These are phyloP conservation scores for Hylodesmum podocarpum DNA, from an alignment of 306 rosid genomes.

Conservation along the genomic window DNA sequence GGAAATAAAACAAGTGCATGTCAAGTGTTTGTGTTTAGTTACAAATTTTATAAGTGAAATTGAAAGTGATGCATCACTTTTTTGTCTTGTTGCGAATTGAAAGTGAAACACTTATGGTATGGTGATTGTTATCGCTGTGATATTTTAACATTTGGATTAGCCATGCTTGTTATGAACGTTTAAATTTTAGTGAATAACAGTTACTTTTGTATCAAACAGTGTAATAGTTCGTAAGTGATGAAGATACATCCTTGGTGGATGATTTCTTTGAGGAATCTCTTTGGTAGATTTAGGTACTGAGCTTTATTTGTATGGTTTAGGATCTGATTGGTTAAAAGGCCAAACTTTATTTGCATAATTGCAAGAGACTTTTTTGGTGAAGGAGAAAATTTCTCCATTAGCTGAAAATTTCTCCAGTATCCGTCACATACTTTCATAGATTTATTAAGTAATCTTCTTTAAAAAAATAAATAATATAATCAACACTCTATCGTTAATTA, in stretches of 20 bases:
- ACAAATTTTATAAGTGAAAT: too few species aligned
- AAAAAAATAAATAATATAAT: too few species aligned
- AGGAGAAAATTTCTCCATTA: neutral
- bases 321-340: neutral
- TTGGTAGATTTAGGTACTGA: neutral
- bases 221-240: neutral
- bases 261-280: neutral
- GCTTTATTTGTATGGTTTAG: neutral
- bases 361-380: neutral
- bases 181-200: neutral
- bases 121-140: neutral
- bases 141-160: neutral
- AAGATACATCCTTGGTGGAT: neutral
- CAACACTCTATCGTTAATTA: too few species aligned
- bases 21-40: constrained; percentile 7
- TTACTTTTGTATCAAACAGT: neutral
- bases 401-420: neutral
- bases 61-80: too few species aligned
- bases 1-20: neutral
- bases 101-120: neutral
- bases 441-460: too few species aligned
- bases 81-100: neutral
- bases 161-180: neutral
- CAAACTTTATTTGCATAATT: neutral
- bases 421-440: too few species aligned